These are phyloP conservation scores for Artemisia tridentata DNA, from an alignment of 129 eudicot species.

Conservation along the genomic window DNA sequence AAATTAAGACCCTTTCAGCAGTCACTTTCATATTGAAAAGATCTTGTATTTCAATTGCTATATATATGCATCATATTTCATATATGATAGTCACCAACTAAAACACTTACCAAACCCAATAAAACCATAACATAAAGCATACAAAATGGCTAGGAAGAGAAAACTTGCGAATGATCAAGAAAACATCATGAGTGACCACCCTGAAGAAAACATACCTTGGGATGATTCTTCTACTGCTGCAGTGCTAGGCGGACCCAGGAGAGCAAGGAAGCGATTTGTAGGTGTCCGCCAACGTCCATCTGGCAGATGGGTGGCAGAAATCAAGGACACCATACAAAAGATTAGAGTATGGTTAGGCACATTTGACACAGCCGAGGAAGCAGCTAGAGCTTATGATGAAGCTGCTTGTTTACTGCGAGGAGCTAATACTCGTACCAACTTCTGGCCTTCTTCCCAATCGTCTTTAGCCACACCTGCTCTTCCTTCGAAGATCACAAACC, in stretches of 20 bases:
- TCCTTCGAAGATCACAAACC: slow-evolving; percentile 70
- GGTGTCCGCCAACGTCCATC: slow-evolving; percentile 91
- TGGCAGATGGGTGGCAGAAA: slow-evolving; percentile 87
- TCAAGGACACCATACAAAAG: slow-evolving; percentile 81
- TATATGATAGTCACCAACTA: slow-evolving; percentile 17
- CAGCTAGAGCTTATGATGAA: slow-evolving; percentile 89
- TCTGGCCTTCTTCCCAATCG: slow-evolving; percentile 66
- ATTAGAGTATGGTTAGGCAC: slow-evolving; percentile 87
- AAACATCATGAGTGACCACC: slow-evolving; percentile 14
- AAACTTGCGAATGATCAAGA: slow-evolving; percentile 42
- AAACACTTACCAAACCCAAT: slow-evolving; percentile 8
- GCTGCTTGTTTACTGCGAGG: slow-evolving; percentile 85
- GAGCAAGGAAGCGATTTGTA: slow-evolving; percentile 62
- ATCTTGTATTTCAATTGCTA: slow-evolving; percentile 24
- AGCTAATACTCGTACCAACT: slow-evolving; percentile 79
- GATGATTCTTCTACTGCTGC: slow-evolving; percentile 52
- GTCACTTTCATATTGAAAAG: slow-evolving; percentile 32
- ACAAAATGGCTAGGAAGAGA: slow-evolving; percentile 70
- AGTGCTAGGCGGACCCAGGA: slow-evolving; percentile 51
- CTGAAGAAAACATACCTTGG: slow-evolving; percentile 43
- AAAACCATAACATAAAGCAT: background rate
- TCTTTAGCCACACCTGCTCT: slow-evolving; percentile 59
- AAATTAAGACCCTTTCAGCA: slow-evolving; percentile 48
- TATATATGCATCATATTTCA: slow-evolving; percentile 30
- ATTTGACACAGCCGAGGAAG: slow-evolving; percentile 83